A percentile compares a stretch with the other conserved stretches of the same genome.
These are phyloP conservation scores for Lasiodiplodia theobromae DNA, from an alignment of 2,329 filamentous ascomycete species.

Conservation along the genomic window DNA sequence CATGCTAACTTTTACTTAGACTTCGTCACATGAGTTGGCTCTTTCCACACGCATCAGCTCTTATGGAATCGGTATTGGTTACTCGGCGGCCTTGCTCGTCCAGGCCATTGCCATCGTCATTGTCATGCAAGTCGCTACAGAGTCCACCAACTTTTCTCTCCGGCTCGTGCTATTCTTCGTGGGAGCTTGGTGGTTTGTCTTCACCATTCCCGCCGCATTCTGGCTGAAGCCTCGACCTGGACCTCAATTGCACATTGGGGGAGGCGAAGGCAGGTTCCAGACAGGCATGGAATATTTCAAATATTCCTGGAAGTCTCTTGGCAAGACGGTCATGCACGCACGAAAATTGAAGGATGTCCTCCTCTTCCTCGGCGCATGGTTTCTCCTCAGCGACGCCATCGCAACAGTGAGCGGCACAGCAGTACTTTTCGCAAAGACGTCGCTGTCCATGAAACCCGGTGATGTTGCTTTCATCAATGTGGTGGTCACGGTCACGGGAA, in stretches of 20 bases:
- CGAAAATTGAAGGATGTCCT: constrained; percentile 75
- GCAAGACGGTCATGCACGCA: constrained; percentile 78
- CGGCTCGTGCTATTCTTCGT: constrained; percentile 86
- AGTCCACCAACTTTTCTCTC: constrained; percentile 83
- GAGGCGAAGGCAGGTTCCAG: constrained; percentile 40
- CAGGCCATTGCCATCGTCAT: constrained; percentile 83
- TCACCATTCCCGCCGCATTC: constrained; percentile 85
- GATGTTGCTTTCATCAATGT: constrained; percentile 92
- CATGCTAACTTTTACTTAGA: constrained; percentile 1
- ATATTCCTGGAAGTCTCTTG: constrained; percentile 87
- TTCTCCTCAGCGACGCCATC: constrained; percentile 90
- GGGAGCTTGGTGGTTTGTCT: constrained; percentile 90
- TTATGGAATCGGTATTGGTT: constrained; percentile 91
- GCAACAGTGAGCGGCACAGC: constrained; percentile 95
- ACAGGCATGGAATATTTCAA: constrained; percentile 75
- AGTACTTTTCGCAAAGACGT: constrained; percentile 93
- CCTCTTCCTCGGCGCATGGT: constrained; percentile 88
- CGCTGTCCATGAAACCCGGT: constrained; percentile 86
- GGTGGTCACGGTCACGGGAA: constrained; percentile 83
- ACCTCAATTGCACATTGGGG: constrained; percentile 64
- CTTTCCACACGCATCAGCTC: constrained; percentile 92
- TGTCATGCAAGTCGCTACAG: constrained; percentile 65
- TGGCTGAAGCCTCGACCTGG: constrained; percentile 91
- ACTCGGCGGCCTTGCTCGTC: constrained; percentile 82
- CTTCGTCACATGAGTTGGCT: constrained; percentile 71